phyloP scores from a whole-genome alignment of 257 asterid species.

The Apocynum venetum region DNA sequence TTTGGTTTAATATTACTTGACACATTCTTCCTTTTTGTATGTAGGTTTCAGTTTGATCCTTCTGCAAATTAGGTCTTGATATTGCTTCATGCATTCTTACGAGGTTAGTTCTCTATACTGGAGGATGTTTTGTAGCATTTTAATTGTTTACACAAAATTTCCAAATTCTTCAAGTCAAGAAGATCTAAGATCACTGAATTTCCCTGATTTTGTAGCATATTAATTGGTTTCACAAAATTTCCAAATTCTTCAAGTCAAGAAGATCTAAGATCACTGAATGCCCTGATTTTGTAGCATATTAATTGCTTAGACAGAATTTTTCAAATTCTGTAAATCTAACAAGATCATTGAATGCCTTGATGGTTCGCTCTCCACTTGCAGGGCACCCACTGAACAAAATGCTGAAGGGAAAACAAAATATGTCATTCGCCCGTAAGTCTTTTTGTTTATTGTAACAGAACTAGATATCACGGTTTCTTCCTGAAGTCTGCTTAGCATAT shows the following conservation, averaged over 20 bases:
- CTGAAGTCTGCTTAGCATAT: background rate
- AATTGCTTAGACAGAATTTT: slow-evolving; percentile 6
- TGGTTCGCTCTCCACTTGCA: slow-evolving; percentile 22
- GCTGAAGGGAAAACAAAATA: slow-evolving; percentile 89
- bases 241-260: slow-evolving; percentile 9
- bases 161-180: slow-evolving; percentile 9
- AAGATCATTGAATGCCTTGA: background rate
- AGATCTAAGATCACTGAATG: slow-evolving; percentile 9
- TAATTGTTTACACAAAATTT: slow-evolving; percentile 10
- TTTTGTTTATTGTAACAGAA: slow-evolving; percentile 11
- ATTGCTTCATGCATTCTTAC: slow-evolving; percentile 89
- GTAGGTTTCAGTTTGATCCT: slow-evolving; percentile 92
- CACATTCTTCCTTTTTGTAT: slow-evolving; percentile 16
- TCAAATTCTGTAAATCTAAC: slow-evolving; percentile 14
- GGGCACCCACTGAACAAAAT: slow-evolving; percentile 81
- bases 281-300: background rate
- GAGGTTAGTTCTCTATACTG: slow-evolving; percentile 44
- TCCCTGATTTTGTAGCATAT: background rate
- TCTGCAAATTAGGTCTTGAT: slow-evolving; percentile 73
- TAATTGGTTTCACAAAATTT: background rate
- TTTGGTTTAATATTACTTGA: slow-evolving; percentile 15
- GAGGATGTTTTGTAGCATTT: slow-evolving; percentile 9
- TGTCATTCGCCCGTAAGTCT: slow-evolving; percentile 86
- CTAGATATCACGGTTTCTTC: background rate
- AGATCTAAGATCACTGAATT: too few species aligned